These are phyloP conservation scores for Ascoidea rubescens DNA, from an alignment of 805 yeast genomes.

Conservation along the genomic window DNA sequence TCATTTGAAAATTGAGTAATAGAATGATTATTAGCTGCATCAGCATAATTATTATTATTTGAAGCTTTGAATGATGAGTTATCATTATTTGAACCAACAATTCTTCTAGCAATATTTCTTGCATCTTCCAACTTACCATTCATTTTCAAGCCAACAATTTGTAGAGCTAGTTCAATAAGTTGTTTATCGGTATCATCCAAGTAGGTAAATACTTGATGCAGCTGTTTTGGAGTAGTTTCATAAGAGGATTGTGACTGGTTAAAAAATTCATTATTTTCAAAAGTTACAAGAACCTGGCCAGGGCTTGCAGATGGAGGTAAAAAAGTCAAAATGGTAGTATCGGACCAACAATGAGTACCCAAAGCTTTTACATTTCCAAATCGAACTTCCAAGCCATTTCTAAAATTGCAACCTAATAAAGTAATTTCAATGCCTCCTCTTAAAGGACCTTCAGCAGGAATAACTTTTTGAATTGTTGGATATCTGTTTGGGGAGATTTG, in stretches of 20 bases:
- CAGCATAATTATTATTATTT: not conserved
- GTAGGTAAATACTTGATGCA: slow-evolving; percentile 64
- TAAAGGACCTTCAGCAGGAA: slow-evolving; percentile 91
- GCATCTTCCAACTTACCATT: slow-evolving; percentile 94
- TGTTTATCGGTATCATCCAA: slow-evolving; percentile 93
- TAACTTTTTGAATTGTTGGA: slow-evolving; percentile 71
- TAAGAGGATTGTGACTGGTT: slow-evolving; percentile 11
- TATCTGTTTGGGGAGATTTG: slow-evolving; percentile 6
- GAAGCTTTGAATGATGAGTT: slow-evolving; percentile 3
- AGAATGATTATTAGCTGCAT: not conserved
- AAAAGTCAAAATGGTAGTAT: slow-evolving; percentile 82
- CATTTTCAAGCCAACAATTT: slow-evolving; percentile 94
- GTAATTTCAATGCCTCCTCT: slow-evolving; percentile 97
- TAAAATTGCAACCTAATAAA: slow-evolving; percentile 73
- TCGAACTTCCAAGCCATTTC: slow-evolving; percentile 67
- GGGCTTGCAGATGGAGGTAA: slow-evolving; percentile 83
- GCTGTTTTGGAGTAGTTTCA: slow-evolving; percentile 15
- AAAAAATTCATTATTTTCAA: slow-evolving; percentile 29
- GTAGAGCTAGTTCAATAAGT: slow-evolving; percentile 86
- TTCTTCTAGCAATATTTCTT: slow-evolving; percentile 79
- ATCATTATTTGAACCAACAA: slow-evolving; percentile 40
- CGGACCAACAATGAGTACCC: slow-evolving; percentile 94
- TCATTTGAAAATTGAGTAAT: slow-evolving; percentile 8
- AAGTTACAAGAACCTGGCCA: slow-evolving; percentile 87
- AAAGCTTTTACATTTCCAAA: slow-evolving; percentile 74